Evolutionary conservation across 1,284 basidiomycete species (phyloP).

Genomic region (Ustilago hordei): DNA sequence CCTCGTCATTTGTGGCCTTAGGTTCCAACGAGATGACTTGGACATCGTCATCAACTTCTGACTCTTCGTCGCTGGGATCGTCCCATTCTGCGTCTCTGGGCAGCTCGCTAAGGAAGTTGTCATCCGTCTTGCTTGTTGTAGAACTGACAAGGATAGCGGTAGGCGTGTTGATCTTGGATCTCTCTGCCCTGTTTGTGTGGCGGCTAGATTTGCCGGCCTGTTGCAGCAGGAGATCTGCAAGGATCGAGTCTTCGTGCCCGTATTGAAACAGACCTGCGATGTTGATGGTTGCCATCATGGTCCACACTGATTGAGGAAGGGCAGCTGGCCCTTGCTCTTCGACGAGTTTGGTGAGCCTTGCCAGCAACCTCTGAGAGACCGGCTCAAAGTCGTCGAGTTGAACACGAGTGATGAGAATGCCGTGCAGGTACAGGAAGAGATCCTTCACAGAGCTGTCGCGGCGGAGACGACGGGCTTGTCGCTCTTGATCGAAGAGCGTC

Average conservation of each 20-base stretch:
- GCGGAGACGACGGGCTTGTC: slow-evolving; percentile 73
- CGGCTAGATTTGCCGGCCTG: slow-evolving; percentile 22
- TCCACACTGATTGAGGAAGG: slow-evolving; percentile 83
- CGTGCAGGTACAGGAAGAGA: slow-evolving; percentile 90
- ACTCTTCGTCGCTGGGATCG: slow-evolving; percentile 40
- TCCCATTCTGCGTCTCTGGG: slow-evolving; percentile 46
- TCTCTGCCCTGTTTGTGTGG: slow-evolving; percentile 57
- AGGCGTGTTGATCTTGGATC: slow-evolving; percentile 71
- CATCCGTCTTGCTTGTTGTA: slow-evolving; percentile 42
- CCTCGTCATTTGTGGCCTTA: slow-evolving; percentile 45
- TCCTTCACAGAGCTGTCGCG: slow-evolving; percentile 82
- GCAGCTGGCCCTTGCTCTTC: slow-evolving; percentile 27
- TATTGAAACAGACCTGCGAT: slow-evolving; percentile 87
- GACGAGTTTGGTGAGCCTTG: slow-evolving; percentile 74
- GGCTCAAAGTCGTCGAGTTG: slow-evolving; percentile 89
- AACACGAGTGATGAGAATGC: slow-evolving; percentile 94
- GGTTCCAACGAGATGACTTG: slow-evolving; percentile 71
- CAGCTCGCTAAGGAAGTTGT: slow-evolving; percentile 43
- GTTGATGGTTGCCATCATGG: slow-evolving; percentile 91
- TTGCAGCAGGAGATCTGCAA: slow-evolving; percentile 70
- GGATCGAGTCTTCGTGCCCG: slow-evolving; percentile 79
- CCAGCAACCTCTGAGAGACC: slow-evolving; percentile 84
- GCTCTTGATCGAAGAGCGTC: slow-evolving; percentile 81
- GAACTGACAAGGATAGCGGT: slow-evolving; percentile 56
- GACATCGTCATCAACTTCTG: slow-evolving; percentile 70